A percentile compares a stretch with the other conserved stretches of the same genome.
Evolutionary conservation across 257 asterid genomes (phyloP).

Genomic region (Ligustrum vulgare): DNA sequence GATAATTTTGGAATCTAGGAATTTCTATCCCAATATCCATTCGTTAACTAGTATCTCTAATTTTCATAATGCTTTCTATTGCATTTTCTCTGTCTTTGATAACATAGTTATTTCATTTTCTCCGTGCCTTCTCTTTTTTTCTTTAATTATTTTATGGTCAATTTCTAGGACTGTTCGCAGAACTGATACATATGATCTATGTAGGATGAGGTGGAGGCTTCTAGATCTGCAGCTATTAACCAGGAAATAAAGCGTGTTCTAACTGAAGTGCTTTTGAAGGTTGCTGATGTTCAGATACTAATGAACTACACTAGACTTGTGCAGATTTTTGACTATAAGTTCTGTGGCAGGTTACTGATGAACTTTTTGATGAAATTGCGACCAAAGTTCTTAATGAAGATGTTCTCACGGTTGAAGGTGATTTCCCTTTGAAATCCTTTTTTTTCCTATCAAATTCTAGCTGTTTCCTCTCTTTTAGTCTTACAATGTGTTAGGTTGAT

Average conservation of each 20-base stretch:
- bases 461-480: constrained; percentile 17
- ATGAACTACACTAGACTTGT: constrained; percentile 22
- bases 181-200: constrained; percentile 28
- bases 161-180: constrained; percentile 22
- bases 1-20: neutral
- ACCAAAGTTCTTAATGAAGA: constrained; percentile 89
- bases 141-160: neutral
- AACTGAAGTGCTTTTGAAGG: constrained; percentile 97
- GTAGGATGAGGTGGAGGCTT: constrained; percentile 92
- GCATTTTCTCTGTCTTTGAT: neutral
- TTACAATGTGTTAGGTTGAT: constrained; percentile 15
- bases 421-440: constrained; percentile 20
- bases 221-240: constrained; percentile 83
- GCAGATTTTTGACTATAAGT: constrained; percentile 34
- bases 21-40: neutral
- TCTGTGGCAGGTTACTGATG: constrained; percentile 88
- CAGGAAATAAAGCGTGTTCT: constrained; percentile 92
- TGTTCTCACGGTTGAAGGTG: constrained; percentile 67
- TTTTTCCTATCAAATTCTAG: constrained; percentile 12
- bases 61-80: constrained; percentile 1
- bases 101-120: neutral
- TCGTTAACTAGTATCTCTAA: constrained; percentile 4
- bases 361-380: constrained; percentile 96
- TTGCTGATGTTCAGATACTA: constrained; percentile 42
- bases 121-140: neutral